A percentile compares a stretch with the other conserved stretches of the same genome.
Conservation (phyloP, 768 basidiomycete genomes). For the Leccinum ochraceum region DNA sequence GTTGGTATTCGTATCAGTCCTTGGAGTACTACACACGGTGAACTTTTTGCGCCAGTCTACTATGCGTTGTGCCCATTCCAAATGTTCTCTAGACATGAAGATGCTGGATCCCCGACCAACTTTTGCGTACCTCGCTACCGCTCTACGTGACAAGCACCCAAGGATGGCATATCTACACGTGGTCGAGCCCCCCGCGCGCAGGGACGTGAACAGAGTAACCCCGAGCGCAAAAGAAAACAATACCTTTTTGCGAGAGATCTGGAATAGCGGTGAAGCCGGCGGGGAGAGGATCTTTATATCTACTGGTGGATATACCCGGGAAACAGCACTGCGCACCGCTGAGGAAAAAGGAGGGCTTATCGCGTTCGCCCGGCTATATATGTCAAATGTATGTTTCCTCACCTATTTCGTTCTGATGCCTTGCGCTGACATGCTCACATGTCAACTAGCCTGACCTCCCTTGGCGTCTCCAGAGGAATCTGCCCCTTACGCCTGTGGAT, state of each 20-base stretch:
- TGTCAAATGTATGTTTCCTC: slow-evolving; percentile 1
- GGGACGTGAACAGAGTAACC: not conserved
- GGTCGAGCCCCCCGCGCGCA: slow-evolving; percentile 40
- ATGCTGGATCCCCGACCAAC: slow-evolving; percentile 57
- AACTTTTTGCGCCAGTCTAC: not conserved
- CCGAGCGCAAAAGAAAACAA: slow-evolving; percentile 31
- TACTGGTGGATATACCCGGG: not conserved
- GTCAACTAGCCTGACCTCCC: not conserved
- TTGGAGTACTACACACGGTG: slow-evolving; percentile 47
- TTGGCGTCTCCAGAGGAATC: not conserved
- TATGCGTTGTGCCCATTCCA: not conserved
- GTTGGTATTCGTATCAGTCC: slow-evolving; percentile 59
- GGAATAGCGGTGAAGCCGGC: slow-evolving; percentile 28
- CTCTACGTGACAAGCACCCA: slow-evolving; percentile 35
- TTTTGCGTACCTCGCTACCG: slow-evolving; percentile 49
- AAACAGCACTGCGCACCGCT: slow-evolving; percentile 36
- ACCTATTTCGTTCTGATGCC: not conserved
- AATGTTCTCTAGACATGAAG: slow-evolving; percentile 42
- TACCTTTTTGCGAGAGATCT: slow-evolving; percentile 47
- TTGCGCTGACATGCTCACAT: not conserved
- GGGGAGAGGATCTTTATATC: not conserved
- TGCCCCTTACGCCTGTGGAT: not conserved
- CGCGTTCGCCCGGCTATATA: slow-evolving; percentile 29
- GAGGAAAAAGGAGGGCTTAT: slow-evolving; percentile 23
- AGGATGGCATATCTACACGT: slow-evolving; percentile 54